Percentiles rank a stretch among this genome's conserved stretches.
Evolutionary conservation across 2,329 filamentous ascomycete genomes (phyloP).

Genomic region (Microsporum ferrugineum): DNA sequence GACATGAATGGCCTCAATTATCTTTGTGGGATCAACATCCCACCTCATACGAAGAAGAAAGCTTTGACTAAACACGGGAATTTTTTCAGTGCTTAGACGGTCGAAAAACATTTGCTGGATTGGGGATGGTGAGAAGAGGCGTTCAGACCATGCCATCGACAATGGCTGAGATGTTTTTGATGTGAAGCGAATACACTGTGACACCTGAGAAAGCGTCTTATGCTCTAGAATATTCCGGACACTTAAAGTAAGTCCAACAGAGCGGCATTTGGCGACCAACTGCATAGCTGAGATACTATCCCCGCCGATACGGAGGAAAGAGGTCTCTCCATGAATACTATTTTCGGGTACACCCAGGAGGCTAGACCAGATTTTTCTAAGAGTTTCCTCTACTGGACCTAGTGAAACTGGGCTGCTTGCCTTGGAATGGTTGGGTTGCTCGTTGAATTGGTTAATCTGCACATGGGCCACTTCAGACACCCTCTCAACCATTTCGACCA

Average conservation of each 20-base stretch:
- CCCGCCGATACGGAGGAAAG: background rate
- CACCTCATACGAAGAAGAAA: background rate
- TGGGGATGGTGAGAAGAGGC: background rate
- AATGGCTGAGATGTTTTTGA: background rate
- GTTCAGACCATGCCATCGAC: background rate
- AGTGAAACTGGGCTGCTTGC: too few species aligned
- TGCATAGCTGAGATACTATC: background rate
- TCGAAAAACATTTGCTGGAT: background rate
- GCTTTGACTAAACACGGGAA: background rate
- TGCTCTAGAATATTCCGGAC: background rate
- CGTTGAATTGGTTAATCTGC: too few species aligned
- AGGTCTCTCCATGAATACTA: background rate
- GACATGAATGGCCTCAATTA: too few species aligned
- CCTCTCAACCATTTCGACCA: too few species aligned
- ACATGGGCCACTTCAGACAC: too few species aligned
- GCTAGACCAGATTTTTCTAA: background rate
- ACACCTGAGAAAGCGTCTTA: background rate
- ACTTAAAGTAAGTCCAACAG: background rate
- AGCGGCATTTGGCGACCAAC: background rate
- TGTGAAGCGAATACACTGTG: too few species aligned
- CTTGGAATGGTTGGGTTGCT: too few species aligned
- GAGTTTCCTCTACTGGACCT: background rate
- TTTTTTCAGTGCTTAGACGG: background rate
- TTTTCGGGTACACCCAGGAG: background rate
- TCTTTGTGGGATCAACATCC: background rate